phyloP scores from a whole-genome alignment of 495 filamentous ascomycete species.

The Trichoderma asperelloides region DNA sequence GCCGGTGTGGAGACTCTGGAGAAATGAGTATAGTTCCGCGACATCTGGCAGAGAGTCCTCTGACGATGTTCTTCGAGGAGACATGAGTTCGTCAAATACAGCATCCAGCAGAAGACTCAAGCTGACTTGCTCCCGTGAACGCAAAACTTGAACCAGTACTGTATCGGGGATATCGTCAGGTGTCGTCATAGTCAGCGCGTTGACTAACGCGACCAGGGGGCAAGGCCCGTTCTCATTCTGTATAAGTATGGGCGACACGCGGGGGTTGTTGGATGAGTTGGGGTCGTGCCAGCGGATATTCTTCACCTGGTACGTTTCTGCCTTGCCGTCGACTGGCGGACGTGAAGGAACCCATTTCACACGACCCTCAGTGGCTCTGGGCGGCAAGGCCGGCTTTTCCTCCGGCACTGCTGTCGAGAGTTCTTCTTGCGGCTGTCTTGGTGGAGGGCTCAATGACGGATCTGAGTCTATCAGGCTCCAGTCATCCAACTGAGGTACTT shows the following conservation, averaged over 20 bases:
- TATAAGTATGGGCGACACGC: slow-evolving; percentile 68
- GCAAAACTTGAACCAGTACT: slow-evolving; percentile 64
- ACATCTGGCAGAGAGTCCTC: slow-evolving; percentile 65
- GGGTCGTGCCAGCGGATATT: slow-evolving; percentile 38
- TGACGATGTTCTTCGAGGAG: slow-evolving; percentile 37
- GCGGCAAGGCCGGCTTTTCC: slow-evolving; percentile 6
- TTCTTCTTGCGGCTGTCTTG: not conserved
- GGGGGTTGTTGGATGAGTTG: slow-evolving; percentile 27
- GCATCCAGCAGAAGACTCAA: slow-evolving; percentile 77
- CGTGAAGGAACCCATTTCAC: not conserved
- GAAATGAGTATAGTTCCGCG: slow-evolving; percentile 73
- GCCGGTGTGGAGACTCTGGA: slow-evolving; percentile 84
- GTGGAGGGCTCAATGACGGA: not conserved
- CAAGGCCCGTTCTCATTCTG: slow-evolving; percentile 94
- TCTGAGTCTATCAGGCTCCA: slow-evolving; percentile 6
- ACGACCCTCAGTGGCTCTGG: not conserved
- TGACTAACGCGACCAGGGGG: slow-evolving; percentile 86
- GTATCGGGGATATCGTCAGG: slow-evolving; percentile 49
- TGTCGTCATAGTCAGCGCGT: slow-evolving; percentile 77
- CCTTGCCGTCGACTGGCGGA: slow-evolving; percentile 21
- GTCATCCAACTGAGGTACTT: slow-evolving; percentile 2
- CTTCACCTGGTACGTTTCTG: slow-evolving; percentile 41
- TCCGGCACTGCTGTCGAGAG: not conserved
- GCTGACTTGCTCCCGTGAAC: slow-evolving; percentile 77
- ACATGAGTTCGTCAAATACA: slow-evolving; percentile 85